phyloP scores from a whole-genome alignment of 768 basidiomycete species.

The Clitopilus hobsonii region DNA sequence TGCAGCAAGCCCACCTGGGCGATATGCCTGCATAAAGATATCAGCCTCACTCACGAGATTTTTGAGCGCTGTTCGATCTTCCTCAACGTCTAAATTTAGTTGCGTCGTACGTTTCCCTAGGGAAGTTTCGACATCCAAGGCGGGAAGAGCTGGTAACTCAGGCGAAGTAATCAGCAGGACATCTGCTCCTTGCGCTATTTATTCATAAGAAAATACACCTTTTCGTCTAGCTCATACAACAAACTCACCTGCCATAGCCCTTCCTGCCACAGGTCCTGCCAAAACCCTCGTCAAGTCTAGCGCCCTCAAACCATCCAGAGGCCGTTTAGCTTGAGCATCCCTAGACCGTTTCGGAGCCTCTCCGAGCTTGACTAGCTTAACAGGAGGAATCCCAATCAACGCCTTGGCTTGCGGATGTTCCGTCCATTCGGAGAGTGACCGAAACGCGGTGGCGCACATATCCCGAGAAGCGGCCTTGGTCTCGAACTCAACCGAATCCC shows the following conservation, averaged over 20 bases:
- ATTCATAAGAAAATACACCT: not conserved
- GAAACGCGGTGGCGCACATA: slow-evolving; percentile 47
- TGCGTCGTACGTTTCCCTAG: slow-evolving; percentile 61
- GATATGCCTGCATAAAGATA: slow-evolving; percentile 44
- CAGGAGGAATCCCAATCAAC: slow-evolving; percentile 33
- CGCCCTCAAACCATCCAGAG: slow-evolving; percentile 46
- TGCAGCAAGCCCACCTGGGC: slow-evolving; percentile 42
- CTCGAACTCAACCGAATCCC: slow-evolving; percentile 45
- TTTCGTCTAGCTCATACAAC: not conserved
- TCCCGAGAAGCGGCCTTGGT: slow-evolving; percentile 34
- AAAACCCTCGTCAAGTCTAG: slow-evolving; percentile 58
- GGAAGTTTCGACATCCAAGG: slow-evolving; percentile 53
- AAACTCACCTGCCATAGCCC: slow-evolving; percentile 47
- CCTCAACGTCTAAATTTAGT: slow-evolving; percentile 37
- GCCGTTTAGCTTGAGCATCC: slow-evolving; percentile 12
- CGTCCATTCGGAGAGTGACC: slow-evolving; percentile 48
- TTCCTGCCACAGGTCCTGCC: slow-evolving; percentile 53
- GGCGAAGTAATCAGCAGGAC: slow-evolving; percentile 54
- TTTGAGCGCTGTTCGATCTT: slow-evolving; percentile 27
- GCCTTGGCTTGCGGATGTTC: slow-evolving; percentile 41
- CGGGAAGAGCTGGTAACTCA: slow-evolving; percentile 44
- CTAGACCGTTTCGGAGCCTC: slow-evolving; percentile 36
- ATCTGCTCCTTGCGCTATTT: slow-evolving; percentile 51
- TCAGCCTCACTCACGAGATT: slow-evolving; percentile 33
- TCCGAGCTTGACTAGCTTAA: slow-evolving; percentile 40